These are phyloP conservation scores for Elsinoe fawcettii DNA, from an alignment of 2,329 filamentous ascomycete genomes.

Conservation along the genomic window DNA sequence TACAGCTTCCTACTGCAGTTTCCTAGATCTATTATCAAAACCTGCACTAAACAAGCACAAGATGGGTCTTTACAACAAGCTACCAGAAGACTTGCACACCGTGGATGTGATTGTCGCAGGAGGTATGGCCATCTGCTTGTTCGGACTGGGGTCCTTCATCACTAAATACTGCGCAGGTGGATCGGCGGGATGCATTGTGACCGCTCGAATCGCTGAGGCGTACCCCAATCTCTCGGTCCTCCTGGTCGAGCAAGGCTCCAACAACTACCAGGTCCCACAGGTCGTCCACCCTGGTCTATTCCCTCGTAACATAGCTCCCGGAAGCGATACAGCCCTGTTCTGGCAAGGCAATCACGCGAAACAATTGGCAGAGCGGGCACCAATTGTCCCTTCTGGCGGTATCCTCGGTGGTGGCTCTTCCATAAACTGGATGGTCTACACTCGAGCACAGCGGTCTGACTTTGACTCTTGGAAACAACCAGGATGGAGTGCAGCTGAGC, in stretches of 20 bases:
- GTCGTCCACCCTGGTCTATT: slow-evolving; percentile 48
- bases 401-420: slow-evolving; percentile 53
- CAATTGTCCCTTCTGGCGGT: slow-evolving; percentile 38
- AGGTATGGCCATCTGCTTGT: slow-evolving; percentile 27
- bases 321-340: slow-evolving; percentile 45
- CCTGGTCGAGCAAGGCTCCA: slow-evolving; percentile 47
- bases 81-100: slow-evolving; percentile 35
- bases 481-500: slow-evolving; percentile 21
- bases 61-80: slow-evolving; percentile 28
- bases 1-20: not conserved
- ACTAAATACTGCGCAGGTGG: slow-evolving; percentile 31
- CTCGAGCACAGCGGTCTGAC: slow-evolving; percentile 19
- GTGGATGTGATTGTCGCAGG: slow-evolving; percentile 48
- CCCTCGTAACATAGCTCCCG: slow-evolving; percentile 41
- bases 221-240: slow-evolving; percentile 44
- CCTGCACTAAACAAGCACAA: not conserved
- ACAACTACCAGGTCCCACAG: slow-evolving; percentile 45
- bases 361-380: slow-evolving; percentile 38
- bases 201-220: slow-evolving; percentile 44
- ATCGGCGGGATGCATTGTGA: slow-evolving; percentile 43
- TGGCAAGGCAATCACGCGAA: slow-evolving; percentile 43
- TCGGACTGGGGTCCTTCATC: not conserved
- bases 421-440: slow-evolving; percentile 34
- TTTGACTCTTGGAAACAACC: slow-evolving; percentile 22
- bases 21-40: too few species aligned